Percentiles rank a stretch among this genome's conserved stretches.
These are phyloP conservation scores for Cetraspora pellucida DNA, from an alignment of 192 early-diverging fungal species.

Conservation along the genomic window DNA sequence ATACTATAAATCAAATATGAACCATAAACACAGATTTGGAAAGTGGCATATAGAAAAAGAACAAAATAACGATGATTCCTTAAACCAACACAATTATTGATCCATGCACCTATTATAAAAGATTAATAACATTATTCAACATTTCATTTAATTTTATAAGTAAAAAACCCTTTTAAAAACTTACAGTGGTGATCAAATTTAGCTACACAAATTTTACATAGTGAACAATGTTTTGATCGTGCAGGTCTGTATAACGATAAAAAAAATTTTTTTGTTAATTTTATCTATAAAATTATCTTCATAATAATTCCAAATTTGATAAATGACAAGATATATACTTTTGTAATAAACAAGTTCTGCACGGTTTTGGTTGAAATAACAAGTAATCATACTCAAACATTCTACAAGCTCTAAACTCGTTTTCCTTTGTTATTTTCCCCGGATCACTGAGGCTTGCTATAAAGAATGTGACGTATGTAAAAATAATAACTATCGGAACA, in stretches of 20 bases:
- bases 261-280: too few relatives aligned
- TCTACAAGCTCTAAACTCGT: conserved; percentile 45
- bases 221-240: conserved; percentile 59
- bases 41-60: conserved; percentile 48
- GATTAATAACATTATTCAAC: not conserved
- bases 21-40: conserved; percentile 55
- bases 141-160: not conserved
- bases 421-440: conserved; percentile 48
- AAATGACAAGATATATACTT: conserved; percentile 45
- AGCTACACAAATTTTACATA: conserved; percentile 56
- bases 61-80: conserved; percentile 59
- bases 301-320: too few relatives aligned
- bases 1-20: conserved; percentile 49
- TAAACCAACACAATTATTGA: conserved; percentile 57
- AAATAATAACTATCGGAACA: conserved; percentile 46
- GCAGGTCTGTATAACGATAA: conserved; percentile 46
- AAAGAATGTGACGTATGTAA: conserved; percentile 51
- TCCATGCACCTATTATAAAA: conserved; percentile 45
- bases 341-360: conserved; percentile 52
- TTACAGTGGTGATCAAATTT: conserved; percentile 56
- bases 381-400: conserved; percentile 50
- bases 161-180: not conserved
- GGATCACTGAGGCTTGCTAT: conserved; percentile 51
- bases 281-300: too few relatives aligned
- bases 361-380: conserved; percentile 53